A percentile compares a stretch with the other conserved stretches of the same genome.
These are phyloP conservation scores for Blyttiomyces sp. DNA, from an alignment of 371 early-diverging fungal species.

Conservation along the genomic window DNA sequence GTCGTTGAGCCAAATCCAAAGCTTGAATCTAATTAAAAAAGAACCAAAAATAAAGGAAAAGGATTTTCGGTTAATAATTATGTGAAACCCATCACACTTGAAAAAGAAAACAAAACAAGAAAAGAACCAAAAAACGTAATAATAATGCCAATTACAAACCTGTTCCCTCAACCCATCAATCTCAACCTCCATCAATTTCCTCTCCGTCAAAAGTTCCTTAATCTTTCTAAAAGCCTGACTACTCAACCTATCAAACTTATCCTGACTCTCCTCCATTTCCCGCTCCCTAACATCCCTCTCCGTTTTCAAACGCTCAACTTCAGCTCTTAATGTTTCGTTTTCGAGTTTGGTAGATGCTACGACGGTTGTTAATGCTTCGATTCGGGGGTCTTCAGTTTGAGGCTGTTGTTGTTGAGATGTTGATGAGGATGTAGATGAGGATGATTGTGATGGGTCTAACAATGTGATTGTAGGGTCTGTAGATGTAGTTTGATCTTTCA, in stretches of 20 bases:
- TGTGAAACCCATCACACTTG: neutral
- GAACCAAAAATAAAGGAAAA: neutral
- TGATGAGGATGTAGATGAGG: neutral
- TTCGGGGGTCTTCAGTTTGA: neutral
- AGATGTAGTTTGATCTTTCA: slow-evolving; percentile 20
- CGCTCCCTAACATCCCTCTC: neutral
- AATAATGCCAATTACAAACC: slow-evolving; percentile 13
- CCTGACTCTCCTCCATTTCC: slow-evolving; percentile 23
- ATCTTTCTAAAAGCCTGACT: slow-evolving; percentile 43
- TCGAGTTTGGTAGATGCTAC: slow-evolving; percentile 3
- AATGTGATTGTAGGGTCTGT: slow-evolving; percentile 17
- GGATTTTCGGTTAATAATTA: too few relatives aligned
- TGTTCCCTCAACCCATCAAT: slow-evolving; percentile 28
- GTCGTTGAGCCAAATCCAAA: neutral
- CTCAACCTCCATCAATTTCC: slow-evolving; percentile 36
- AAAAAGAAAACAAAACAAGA: neutral
- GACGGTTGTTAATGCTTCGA: slow-evolving; percentile 18
- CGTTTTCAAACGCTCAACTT: slow-evolving; percentile 18
- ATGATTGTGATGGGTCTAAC: neutral
- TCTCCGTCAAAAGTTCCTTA: slow-evolving; percentile 40
- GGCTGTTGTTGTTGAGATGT: neutral
- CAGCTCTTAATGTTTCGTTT: slow-evolving; percentile 5
- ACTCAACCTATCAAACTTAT: slow-evolving; percentile 34
- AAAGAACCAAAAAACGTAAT: neutral
- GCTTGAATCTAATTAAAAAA: neutral